Evolutionary conservation across 768 basidiomycete genomes (phyloP), one percentile per base, ranked within the genome.

Genomic region (Lenzites betulinus): DNA sequence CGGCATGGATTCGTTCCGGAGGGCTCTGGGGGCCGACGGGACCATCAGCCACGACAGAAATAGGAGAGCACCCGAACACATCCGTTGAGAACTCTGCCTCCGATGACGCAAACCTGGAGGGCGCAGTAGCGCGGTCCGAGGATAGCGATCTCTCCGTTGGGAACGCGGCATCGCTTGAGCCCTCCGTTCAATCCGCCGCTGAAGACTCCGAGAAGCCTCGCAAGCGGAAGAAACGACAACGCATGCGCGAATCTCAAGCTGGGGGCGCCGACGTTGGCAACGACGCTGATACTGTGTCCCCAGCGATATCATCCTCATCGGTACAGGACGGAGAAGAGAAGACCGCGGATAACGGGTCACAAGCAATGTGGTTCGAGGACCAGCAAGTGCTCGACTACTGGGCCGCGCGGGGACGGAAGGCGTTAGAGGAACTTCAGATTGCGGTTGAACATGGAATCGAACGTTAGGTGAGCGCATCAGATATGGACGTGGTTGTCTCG

Each of bases 1-100:
- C 88, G 0, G 83, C 79, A 20, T 91, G 90, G 90, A 77, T 90
- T 56, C 78, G 80, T 18, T 65, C 68, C 28, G 87, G 87, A 1
- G 86, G 86, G 0, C 71, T 88, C 13, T 73, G 70, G 72, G 70
- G 68, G 23, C 59, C 71, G 6, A 42, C 46, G 16, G 42, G 47
- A 1, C 28, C 54, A 2, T 9, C 44, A 5, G 30, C 30, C 4
- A 11, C 30, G 30, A 33, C 4, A 33, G 30, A 4, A 8, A 43
- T 18, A 22, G 18, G n/a, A 18, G n/a, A n/a, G 42, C 42, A 2
- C 7, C 35, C 54, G 42, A 8, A 30, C 23, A 2, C 23, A 25
- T 9, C 12, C 20, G 47, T 13, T 13, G 51, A 7, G 1, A 43
- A 7, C 33, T 28, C 35, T 3, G 9, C 36, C 2, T 7, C 49